Base-by-base conservation (phyloP, 108 stramenopile genomes). In the Chaetoceros muelleri region DNA sequence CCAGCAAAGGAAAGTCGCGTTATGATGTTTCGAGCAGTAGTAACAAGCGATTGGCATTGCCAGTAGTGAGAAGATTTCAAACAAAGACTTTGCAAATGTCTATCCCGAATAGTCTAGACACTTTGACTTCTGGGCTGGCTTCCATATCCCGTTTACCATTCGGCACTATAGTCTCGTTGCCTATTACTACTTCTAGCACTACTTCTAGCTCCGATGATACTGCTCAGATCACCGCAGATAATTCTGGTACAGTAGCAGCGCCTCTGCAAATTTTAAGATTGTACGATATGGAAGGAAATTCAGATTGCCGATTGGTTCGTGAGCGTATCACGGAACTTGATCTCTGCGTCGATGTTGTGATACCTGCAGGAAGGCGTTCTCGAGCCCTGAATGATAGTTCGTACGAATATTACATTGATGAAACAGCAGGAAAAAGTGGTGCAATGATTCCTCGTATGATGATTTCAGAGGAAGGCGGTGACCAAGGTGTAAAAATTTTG, bases 271-370 rank as follows among this genome's bases (percentile, higher is more conserved):
- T 65, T 2, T 57, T 63, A 23, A 57, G 46, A 23, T 30, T 85
- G 0, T 80, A 71, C 47, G 81, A 86, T 54, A 52, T 86, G 2
- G 85, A 86, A 60, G 78, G 78, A 48, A 57, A 60, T 0, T 52
- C 52, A 23, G 56, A 61, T 18, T 87, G 87, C 62, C 70, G 88
- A 28, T 16, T 24, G 1, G 87, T 96, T 0, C 64, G 92, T 45
- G 95, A 96, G 55, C 65, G 56, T 7, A 78, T 96, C 21, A 81
- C 82, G 18, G 93, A 95, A 53, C 60, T 92, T 40, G 93, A 93
- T 65, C 58, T 96, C 2, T 66, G 73, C 22, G 79, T 93, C 27
- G 72, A 77, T 26, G 47, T 34, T 16, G 76, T 82, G 28, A 59
- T 86, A 50, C 79, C 74, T 8, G 59, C 62, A 13, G 68, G 70